phyloP scores from a whole-genome alignment of 2,329 filamentous ascomycete species.

The Bretziella fagacearum region DNA sequence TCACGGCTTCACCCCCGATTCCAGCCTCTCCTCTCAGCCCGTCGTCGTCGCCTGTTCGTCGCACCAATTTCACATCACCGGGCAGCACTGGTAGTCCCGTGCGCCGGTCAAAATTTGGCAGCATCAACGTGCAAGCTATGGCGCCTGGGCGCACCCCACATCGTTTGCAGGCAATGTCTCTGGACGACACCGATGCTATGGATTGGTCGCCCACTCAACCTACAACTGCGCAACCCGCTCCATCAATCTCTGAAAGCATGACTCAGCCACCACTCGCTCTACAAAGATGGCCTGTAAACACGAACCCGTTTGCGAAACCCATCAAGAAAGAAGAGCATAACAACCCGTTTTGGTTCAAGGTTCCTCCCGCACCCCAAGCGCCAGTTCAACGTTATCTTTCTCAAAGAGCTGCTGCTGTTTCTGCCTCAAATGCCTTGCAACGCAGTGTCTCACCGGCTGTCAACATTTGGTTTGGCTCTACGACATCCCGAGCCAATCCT shows the following conservation, averaged over 20 bases:
- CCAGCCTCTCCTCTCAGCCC: slow-evolving; percentile 14
- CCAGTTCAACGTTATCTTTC: slow-evolving; percentile 21
- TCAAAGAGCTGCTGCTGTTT: slow-evolving; percentile 11
- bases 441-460: not conserved
- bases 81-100: slow-evolving; percentile 5
- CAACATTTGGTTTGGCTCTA: not conserved
- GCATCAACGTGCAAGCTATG: not conserved
- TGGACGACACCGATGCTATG: slow-evolving; percentile 41
- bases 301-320: slow-evolving; percentile 12
- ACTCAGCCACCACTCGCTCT: slow-evolving; percentile 17
- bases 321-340: not conserved
- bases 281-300: not conserved
- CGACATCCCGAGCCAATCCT: not conserved
- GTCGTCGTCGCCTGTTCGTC: slow-evolving; percentile 5
- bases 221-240: slow-evolving; percentile 28
- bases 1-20: slow-evolving; percentile 17
- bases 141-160: slow-evolving; percentile 4
- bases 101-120: slow-evolving; percentile 3
- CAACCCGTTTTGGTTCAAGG: slow-evolving; percentile 42
- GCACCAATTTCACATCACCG: slow-evolving; percentile 10
- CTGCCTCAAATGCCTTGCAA: slow-evolving; percentile 3
- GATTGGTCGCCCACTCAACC: slow-evolving; percentile 46
- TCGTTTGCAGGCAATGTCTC: slow-evolving; percentile 17
- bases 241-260: too few species aligned
- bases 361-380: slow-evolving; percentile 45